A percentile compares a stretch with the other conserved stretches of the same genome.
Evolutionary conservation across 164 flowering plant genomes (phyloP).

Genomic region (Houttuynia cordata): DNA sequence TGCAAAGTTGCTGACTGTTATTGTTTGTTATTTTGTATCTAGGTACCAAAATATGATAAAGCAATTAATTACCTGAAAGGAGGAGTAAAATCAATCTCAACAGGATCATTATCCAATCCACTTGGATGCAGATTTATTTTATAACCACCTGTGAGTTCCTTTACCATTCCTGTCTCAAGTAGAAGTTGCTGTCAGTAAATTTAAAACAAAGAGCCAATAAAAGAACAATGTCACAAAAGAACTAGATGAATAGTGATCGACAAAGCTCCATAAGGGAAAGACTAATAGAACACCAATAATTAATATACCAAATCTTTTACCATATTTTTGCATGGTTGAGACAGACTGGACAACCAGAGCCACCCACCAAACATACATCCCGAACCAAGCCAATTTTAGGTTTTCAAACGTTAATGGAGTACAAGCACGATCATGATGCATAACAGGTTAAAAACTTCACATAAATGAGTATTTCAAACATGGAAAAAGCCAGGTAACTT

Average conservation of each 20-base stretch:
- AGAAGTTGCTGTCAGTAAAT: too few relatives aligned
- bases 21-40: too few relatives aligned
- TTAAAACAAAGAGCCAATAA: not conserved
- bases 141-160: constrained; percentile 82
- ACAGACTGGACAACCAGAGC: too few relatives aligned
- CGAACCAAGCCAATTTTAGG: not conserved
- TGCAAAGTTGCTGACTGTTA: too few relatives aligned
- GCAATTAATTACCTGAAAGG: constrained; percentile 66
- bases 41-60: not conserved
- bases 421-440: not conserved
- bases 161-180: constrained; percentile 65
- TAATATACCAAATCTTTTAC: not conserved
- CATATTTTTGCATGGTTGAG: too few relatives aligned
- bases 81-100: constrained; percentile 95
- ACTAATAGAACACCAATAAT: too few relatives aligned
- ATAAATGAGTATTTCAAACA: not conserved
- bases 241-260: not conserved
- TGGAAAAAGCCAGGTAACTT: constrained; percentile 6
- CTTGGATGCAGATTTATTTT: constrained; percentile 73
- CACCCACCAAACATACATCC: too few relatives aligned
- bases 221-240: not conserved
- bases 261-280: not conserved
- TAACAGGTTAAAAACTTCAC: too few relatives aligned
- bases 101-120: constrained; percentile 78
- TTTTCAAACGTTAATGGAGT: too few relatives aligned